Evolutionary conservation across 768 basidiomycete species (phyloP), one percentile per base, ranked within the genome.

Genomic region (Boletus subparvulus): DNA sequence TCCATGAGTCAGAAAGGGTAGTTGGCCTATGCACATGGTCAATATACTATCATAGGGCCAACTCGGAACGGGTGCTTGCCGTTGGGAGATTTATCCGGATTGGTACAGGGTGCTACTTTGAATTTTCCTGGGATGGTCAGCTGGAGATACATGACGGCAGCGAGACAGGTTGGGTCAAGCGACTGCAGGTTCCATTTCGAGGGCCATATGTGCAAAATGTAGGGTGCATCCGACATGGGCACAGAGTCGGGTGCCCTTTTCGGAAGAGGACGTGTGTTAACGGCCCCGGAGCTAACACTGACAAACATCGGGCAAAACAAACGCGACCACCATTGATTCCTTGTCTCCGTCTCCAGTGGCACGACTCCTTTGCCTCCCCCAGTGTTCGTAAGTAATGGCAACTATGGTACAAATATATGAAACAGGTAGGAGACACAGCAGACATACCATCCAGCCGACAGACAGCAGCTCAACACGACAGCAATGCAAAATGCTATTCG

Each of bases 21-120:
- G 76, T 64, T 84, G 84, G 16, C 90, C 90, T 92, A 43, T 42
- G 26, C 16, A 36, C 32, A 9, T 12, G n/a, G 46, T 67, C 51
- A 69, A 44, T 0, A 44, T 0, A 33, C 9, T 19, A 21, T 45
- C 17, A 17, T 21, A 36, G 16, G 37, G 14, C 36, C 28, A 40
- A 14, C 41, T 33, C 24, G 43, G 47, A 39, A 17, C 10, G 40
- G 10, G 17, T 43, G 28, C 82, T 73, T 68, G 86, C 90, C 90
- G 63, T 77, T 84, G 14, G 90, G 88, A 47, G 90, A 90, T 21
- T 78, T 58, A 73, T 91, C 88, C 10, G 88, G 85, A 68, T 88
- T 83, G 4, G 80, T 77, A 64, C 82, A 87, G 70, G 85, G 81
- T 36, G 75, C 73, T 28, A 92, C 70, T 17, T 69, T 71, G 70